Evolutionary conservation across 192 early-diverging fungal genomes (phyloP), one percentile per base, ranked within the genome.

Genomic region (Geranomyces variabilis): DNA sequence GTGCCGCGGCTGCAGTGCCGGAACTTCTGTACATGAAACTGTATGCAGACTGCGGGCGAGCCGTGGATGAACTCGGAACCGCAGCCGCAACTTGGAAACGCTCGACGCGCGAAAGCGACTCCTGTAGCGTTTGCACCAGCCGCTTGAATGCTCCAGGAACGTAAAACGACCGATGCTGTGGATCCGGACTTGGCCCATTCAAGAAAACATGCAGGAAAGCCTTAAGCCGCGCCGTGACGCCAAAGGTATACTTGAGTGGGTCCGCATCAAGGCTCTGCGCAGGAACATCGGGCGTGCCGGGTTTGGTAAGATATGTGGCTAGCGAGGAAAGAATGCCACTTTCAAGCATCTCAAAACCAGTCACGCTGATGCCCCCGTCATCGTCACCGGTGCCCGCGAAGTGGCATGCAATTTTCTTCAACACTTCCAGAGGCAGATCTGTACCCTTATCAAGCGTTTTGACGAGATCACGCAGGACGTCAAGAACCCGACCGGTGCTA

Each of bases 301-400:
- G 75, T 15, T 0, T 46, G 8, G 79, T 71, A 43, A 91, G 63
- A 69, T 85, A 90, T 6, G 51, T 55, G 28, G 88, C 63, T n/a
- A 94, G 55, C 21, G 80, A 79, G 7, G 83, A 81, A 17, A 94
- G 75, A 57, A 96, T 64, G 10, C 92, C 91, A 66, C 89, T 93
- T 63, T 88, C 90, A 63, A 90, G 75, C 28, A 94, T 79, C 70
- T 95, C 94, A 76, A 90, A 92, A 6, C 88, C 88, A 13, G 92
- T 94, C 43, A 92, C 84, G 44, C 83, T 80, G 29, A 62, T 30
- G 0, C 49, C 59, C 15, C 21, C 51, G 57, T 75, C 65, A 14
- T 7, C 48, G 6, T 33, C 60, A 14, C 41, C 21, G 9, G 21
- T 56, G 13, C 82, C 77, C 17, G 74, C 74, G 63, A 84, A 79